A percentile compares a stretch with the other conserved stretches of the same genome.
Conservation (phyloP, 371 early-diverging fungal genomes). For the Haplosporangium sp. region DNA sequence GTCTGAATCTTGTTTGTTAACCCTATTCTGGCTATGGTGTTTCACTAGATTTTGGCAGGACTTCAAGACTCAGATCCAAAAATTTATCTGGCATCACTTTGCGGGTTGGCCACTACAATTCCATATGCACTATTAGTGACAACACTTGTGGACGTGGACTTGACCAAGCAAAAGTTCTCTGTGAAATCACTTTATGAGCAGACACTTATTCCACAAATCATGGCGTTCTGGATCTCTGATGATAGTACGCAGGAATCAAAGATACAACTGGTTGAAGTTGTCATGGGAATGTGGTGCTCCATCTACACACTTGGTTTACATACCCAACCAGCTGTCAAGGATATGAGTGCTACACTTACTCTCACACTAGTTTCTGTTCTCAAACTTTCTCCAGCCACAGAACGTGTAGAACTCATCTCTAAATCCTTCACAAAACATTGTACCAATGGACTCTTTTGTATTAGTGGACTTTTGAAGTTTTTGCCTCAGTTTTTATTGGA, state of each 20-base stretch:
- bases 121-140: conserved; percentile 50
- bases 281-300: conserved; percentile 55
- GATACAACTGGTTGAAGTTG: conserved; percentile 38
- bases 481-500: conserved; percentile 52
- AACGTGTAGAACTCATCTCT: conserved; percentile 45
- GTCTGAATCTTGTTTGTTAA: too few species aligned
- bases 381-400: conserved; percentile 29
- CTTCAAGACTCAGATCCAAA: conserved; percentile 53
- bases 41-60: conserved; percentile 38
- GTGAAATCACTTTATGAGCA: conserved; percentile 48
- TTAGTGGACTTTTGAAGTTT: conserved; percentile 49
- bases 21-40: too few species aligned
- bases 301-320: conserved; percentile 51
- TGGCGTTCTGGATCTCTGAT: conserved; percentile 54
- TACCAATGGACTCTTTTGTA: conserved; percentile 45
- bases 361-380: conserved; percentile 47
- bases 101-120: conserved; percentile 44
- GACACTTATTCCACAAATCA: conserved; percentile 53
- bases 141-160: conserved; percentile 35
- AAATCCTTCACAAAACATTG: conserved; percentile 53
- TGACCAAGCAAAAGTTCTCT: conserved; percentile 42
- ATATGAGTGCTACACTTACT: conserved; percentile 47
- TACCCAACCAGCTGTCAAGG: conserved; percentile 44
- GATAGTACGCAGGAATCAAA: conserved; percentile 35
- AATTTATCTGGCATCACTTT: conserved; percentile 45